Percentiles rank a stretch among this genome's conserved stretches.
These are phyloP conservation scores for Microsporum audouinii DNA, from an alignment of 2,329 filamentous ascomycete genomes.

Conservation along the genomic window DNA sequence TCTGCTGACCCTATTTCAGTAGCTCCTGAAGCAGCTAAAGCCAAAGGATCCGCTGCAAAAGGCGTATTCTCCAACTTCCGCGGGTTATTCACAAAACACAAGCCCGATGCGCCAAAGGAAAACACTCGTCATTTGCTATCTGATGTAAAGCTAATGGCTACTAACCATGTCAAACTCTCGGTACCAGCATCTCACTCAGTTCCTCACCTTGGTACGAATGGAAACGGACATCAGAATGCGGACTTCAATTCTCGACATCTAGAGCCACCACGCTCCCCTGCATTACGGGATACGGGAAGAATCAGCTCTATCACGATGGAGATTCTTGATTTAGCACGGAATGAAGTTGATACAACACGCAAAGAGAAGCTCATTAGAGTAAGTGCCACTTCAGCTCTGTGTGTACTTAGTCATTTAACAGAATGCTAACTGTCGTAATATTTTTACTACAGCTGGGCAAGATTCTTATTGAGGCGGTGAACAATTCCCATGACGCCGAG, in stretches of 20 bases:
- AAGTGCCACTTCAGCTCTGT: background rate
- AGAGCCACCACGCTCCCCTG: constrained; percentile 6
- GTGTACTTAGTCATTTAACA: background rate
- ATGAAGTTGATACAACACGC: constrained; percentile 12
- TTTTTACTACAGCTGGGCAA: constrained; percentile 10
- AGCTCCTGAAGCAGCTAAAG: background rate
- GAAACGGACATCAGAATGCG: background rate
- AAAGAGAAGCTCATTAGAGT: constrained; percentile 16
- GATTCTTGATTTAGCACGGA: constrained; percentile 13
- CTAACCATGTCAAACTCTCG: background rate
- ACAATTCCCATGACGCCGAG: constrained; percentile 17
- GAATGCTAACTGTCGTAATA: background rate
- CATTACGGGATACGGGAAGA: constrained; percentile 10
- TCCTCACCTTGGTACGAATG: background rate
- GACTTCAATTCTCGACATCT: background rate
- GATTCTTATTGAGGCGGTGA: constrained; percentile 17
- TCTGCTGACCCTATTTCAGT: background rate
- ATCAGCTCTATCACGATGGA: constrained; percentile 14
- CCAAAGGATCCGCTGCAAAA: constrained; percentile 7
- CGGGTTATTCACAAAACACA: constrained; percentile 15
- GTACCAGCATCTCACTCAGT: background rate
- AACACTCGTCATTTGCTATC: background rate
- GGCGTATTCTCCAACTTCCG: constrained; percentile 15
- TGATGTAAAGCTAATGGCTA: background rate
- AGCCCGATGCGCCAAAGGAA: constrained; percentile 7